Conservation (phyloP, 2,329 filamentous ascomycete species). For the Neospermospora avenae region DNA sequence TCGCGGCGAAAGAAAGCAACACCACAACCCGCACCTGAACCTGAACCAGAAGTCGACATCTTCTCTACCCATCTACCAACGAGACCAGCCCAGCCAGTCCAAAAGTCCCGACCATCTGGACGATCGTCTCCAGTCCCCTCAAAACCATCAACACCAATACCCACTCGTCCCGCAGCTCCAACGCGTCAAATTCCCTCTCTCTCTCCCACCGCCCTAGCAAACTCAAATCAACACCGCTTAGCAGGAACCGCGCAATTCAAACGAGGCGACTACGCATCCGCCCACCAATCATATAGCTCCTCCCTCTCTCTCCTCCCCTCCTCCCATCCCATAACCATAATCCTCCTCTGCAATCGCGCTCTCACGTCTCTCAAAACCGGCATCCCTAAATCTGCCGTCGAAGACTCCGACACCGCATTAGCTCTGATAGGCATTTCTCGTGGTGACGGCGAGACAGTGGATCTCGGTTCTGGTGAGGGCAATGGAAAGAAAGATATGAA, state of each 20-base stretch:
- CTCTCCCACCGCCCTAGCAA: conserved; percentile 65
- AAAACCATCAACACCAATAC: conserved; percentile 43
- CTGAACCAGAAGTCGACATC: conserved; percentile 59
- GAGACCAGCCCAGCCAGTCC: conserved; percentile 25
- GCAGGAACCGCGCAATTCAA: conserved; percentile 89
- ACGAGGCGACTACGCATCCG: conserved; percentile 84
- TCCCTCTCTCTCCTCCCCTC: conserved; percentile 73
- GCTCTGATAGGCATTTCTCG: conserved; percentile 73
- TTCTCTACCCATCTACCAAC: conserved; percentile 43
- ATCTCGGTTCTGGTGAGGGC: conserved; percentile 56
- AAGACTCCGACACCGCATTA: conserved; percentile 79
- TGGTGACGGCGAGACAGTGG: conserved; percentile 77
- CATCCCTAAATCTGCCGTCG: conserved; percentile 81
- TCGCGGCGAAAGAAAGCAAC: conserved; percentile 71
- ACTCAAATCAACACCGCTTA: conserved; percentile 73
- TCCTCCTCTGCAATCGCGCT: conserved; percentile 89
- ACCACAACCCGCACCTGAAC: conserved; percentile 43
- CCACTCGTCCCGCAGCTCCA: conserved; percentile 45
- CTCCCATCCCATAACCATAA: conserved; percentile 77
- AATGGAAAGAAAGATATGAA: conserved; percentile 78
- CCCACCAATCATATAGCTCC: conserved; percentile 76
- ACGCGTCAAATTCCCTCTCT: conserved; percentile 58
- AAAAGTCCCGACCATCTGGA: conserved; percentile 35
- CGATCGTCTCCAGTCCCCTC: conserved; percentile 40
- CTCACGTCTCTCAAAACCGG: conserved; percentile 89